Conservation (phyloP, 345 rosid species). For the Aethionema arabicum region DNA sequence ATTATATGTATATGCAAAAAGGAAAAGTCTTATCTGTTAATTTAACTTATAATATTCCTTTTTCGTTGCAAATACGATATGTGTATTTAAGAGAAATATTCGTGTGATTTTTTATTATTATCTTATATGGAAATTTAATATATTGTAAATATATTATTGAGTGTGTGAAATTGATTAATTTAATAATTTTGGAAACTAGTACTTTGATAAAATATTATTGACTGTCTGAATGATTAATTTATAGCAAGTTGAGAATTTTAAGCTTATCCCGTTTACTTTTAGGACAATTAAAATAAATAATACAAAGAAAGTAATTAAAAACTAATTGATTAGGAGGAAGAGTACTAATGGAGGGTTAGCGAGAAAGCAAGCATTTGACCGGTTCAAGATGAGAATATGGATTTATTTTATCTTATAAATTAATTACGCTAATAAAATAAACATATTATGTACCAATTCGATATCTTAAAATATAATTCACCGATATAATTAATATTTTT, state of each 20-base stretch:
- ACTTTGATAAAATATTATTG: not conserved
- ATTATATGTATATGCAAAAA: not conserved
- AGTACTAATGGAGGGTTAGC: slow-evolving; percentile 32
- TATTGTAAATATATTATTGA: too few relatives aligned
- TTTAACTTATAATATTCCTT: too few relatives aligned
- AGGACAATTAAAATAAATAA: slow-evolving; percentile 25
- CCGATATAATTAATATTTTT: too few relatives aligned
- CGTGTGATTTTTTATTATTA: too few relatives aligned
- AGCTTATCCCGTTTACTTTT: slow-evolving; percentile 38
- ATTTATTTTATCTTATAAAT: not conserved
- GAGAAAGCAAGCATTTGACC: slow-evolving; percentile 34
- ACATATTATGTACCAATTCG: too few relatives aligned
- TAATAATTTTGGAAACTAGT: slow-evolving; percentile 18
- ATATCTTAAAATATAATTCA: too few relatives aligned
- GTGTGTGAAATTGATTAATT: too few relatives aligned
- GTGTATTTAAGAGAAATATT: too few relatives aligned
- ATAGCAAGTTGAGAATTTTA: slow-evolving; percentile 28
- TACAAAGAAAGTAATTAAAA: slow-evolving; percentile 8
- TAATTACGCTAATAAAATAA: not conserved
- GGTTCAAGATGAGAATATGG: slow-evolving; percentile 25
- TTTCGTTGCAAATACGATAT: too few relatives aligned
- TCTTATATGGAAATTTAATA: too few relatives aligned
- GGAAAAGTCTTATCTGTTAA: too few relatives aligned
- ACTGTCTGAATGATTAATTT: slow-evolving; percentile 17
- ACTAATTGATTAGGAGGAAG: slow-evolving; percentile 4